A percentile compares a stretch with the other conserved stretches of the same genome.
These are phyloP conservation scores for Omphalotus olearius DNA, from an alignment of 1,284 basidiomycete species.

Conservation along the genomic window DNA sequence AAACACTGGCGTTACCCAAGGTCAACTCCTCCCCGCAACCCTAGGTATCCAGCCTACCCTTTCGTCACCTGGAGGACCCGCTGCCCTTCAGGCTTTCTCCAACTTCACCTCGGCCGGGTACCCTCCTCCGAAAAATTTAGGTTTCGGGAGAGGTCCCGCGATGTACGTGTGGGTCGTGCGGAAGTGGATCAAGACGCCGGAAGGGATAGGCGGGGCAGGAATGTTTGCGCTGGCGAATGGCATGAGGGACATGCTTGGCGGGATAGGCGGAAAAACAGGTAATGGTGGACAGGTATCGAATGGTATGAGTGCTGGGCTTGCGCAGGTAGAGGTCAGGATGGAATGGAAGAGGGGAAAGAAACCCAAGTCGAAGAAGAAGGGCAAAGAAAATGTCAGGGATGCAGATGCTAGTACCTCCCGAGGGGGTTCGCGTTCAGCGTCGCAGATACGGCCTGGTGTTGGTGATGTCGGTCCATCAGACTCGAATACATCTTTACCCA, in stretches of 20 bases:
- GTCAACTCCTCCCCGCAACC: conserved; percentile 11
- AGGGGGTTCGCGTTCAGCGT: not conserved
- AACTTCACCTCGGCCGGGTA: conserved; percentile 18
- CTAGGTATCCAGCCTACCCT: conserved; percentile 17
- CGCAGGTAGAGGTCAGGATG: conserved; percentile 60
- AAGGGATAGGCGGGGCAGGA: not conserved
- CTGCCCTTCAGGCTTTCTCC: conserved; percentile 7
- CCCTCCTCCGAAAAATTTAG: conserved; percentile 15
- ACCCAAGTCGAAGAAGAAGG: conserved; percentile 22
- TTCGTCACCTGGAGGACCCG: conserved; percentile 14
- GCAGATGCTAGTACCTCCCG: conserved; percentile 7
- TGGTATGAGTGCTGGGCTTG: conserved; percentile 13
- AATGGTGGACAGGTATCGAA: conserved; percentile 14
- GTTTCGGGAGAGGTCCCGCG: conserved; percentile 29
- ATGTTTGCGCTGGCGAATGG: conserved; percentile 25
- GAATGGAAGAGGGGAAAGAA: conserved; percentile 64
- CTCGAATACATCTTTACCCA: conserved; percentile 8
- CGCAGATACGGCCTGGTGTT: conserved; percentile 1
- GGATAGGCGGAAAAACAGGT: conserved; percentile 12
- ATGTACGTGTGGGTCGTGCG: conserved; percentile 83
- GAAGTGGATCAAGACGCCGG: conserved; percentile 67
- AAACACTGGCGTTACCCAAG: not conserved
- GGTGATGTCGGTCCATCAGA: not conserved
- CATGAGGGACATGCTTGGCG: conserved; percentile 19
- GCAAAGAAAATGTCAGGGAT: conserved; percentile 10